phyloP scores from a whole-genome alignment of 352 stramenopile genomes.

The Phytophthora europaea region DNA sequence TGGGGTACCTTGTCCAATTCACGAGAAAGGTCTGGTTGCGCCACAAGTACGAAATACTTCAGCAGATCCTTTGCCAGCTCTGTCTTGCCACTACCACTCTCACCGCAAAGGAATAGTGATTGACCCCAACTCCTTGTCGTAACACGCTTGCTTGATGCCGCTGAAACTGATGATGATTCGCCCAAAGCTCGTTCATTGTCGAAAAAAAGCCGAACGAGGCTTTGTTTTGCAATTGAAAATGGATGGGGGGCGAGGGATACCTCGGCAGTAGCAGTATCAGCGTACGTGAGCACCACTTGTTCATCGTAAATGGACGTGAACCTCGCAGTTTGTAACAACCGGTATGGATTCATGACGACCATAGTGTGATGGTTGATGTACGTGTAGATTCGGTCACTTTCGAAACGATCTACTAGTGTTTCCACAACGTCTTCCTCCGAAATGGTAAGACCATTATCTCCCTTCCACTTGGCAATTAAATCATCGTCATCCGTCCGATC shows the following conservation, averaged over 20 bases:
- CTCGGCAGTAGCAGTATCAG: constrained; percentile 52
- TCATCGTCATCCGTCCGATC: constrained; percentile 56
- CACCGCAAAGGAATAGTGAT: constrained; percentile 63
- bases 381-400: constrained; percentile 66
- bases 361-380: constrained; percentile 71
- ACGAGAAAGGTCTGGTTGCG: constrained; percentile 46
- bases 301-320: constrained; percentile 90
- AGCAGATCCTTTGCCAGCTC: constrained; percentile 83
- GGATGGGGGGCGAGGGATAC: constrained; percentile 65
- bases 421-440: constrained; percentile 27
- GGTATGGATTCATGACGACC: constrained; percentile 78
- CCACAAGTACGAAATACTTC: constrained; percentile 78
- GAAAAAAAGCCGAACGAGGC: constrained; percentile 58
- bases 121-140: constrained; percentile 14
- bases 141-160: constrained; percentile 9
- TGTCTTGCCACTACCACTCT: constrained; percentile 83
- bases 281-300: constrained; percentile 75
- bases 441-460: neutral
- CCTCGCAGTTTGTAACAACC: constrained; percentile 74
- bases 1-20: neutral
- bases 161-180: neutral
- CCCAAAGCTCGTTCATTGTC: constrained; percentile 6
- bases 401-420: constrained; percentile 50
- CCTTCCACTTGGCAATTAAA: constrained; percentile 30
- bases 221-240: constrained; percentile 81